Conservation (phyloP, 805 yeast species). For the Metschnikowia similis region DNA sequence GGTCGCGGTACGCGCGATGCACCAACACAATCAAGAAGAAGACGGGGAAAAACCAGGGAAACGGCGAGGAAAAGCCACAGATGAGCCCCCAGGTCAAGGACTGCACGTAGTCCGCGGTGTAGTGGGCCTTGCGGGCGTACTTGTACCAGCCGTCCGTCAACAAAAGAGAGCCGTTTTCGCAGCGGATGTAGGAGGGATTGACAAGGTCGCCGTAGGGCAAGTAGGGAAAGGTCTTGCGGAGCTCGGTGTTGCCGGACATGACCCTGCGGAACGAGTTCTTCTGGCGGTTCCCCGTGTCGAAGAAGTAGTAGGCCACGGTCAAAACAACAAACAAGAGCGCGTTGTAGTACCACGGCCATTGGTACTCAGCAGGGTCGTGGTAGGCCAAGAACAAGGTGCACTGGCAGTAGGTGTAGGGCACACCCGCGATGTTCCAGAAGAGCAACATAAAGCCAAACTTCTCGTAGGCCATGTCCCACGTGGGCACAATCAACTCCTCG, state of each 20-base stretch:
- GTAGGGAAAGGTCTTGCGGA: slow-evolving; percentile 90
- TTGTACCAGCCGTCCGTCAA: slow-evolving; percentile 93
- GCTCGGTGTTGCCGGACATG: slow-evolving; percentile 70
- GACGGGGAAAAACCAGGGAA: slow-evolving; percentile 94
- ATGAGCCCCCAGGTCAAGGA: slow-evolving; percentile 86
- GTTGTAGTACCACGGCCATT: slow-evolving; percentile 64
- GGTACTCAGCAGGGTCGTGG: slow-evolving; percentile 81
- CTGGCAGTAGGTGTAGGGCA: slow-evolving; percentile 96
- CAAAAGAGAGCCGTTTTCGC: slow-evolving; percentile 79
- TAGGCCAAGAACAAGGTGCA: slow-evolving; percentile 78
- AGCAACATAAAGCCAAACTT: slow-evolving; percentile 98
- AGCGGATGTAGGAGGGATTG: slow-evolving; percentile 79
- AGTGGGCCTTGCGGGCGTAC: slow-evolving; percentile 90
- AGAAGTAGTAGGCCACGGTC: slow-evolving; percentile 77
- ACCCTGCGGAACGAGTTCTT: slow-evolving; percentile 86
- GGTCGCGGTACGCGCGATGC: slow-evolving; percentile 88
- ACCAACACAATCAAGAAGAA: slow-evolving; percentile 83
- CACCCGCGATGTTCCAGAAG: slow-evolving; percentile 99
- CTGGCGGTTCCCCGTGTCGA: slow-evolving; percentile 93
- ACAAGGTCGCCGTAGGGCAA: slow-evolving; percentile 79
- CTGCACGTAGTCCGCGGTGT: slow-evolving; percentile 91
- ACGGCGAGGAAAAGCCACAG: slow-evolving; percentile 82
- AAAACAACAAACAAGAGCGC: slow-evolving; percentile 51
- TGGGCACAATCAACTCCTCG: slow-evolving; percentile 93
- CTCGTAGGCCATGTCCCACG: slow-evolving; percentile 99